Conservation (phyloP, 2,329 filamentous ascomycete genomes). For the Colletotrichum coccodes region DNA sequence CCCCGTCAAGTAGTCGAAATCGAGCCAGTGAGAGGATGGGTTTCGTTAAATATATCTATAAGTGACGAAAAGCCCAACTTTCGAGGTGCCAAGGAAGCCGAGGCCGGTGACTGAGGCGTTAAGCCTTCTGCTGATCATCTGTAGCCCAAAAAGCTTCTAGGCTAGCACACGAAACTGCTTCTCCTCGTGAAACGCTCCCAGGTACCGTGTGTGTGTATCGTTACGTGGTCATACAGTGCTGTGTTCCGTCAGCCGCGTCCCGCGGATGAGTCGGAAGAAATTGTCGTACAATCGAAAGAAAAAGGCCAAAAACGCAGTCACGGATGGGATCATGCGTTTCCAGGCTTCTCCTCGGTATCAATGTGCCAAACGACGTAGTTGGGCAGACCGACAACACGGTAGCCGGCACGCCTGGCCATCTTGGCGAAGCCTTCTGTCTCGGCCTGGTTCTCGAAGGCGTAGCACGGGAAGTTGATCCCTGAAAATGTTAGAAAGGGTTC, state of each 20-base stretch:
- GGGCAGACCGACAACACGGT: conserved; percentile 89
- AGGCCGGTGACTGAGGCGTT: conserved; percentile 7
- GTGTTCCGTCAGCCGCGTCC: conserved; percentile 32
- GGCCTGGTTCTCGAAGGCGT: conserved; percentile 98
- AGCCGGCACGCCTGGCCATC: conserved; percentile 97
- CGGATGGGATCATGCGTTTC: conserved; percentile 67
- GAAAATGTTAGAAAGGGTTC: background rate
- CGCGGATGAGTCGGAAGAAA: conserved; percentile 29
- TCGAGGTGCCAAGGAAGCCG: conserved; percentile 15
- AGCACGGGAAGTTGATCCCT: conserved; percentile 98
- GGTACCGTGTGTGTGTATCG: conserved; percentile 28
- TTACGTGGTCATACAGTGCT: conserved; percentile 33
- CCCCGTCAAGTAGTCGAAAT: background rate
- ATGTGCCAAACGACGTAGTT: conserved; percentile 99
- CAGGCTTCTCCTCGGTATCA: conserved; percentile 93
- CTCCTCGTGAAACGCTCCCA: conserved; percentile 26
- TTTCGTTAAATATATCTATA: conserved; percentile 26
- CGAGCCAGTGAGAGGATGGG: conserved; percentile 8
- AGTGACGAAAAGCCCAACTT: conserved; percentile 17
- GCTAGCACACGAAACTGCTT: conserved; percentile 17
- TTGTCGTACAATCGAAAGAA: conserved; percentile 33
- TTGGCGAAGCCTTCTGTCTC: conserved; percentile 99
- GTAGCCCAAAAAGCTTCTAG: conserved; percentile 21
- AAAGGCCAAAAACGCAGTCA: conserved; percentile 6
- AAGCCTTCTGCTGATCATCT: conserved; percentile 5